Evolutionary conservation across 2,329 filamentous ascomycete genomes (phyloP).

Genomic region (Monosporascus sp.): DNA sequence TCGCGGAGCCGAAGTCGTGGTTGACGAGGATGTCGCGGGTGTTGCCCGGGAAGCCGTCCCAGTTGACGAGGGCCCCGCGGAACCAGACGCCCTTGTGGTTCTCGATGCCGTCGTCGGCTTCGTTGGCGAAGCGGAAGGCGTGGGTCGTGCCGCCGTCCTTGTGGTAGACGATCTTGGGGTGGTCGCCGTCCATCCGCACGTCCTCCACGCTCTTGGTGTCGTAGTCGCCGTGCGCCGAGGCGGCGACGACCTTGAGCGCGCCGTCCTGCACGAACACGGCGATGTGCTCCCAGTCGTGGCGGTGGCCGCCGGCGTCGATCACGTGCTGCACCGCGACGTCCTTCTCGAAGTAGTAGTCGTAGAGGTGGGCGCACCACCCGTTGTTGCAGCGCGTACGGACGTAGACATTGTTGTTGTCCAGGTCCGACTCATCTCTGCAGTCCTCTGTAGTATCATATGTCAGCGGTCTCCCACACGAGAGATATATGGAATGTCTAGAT

Average conservation of each 20-base stretch:
- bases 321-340: conserved; percentile 22
- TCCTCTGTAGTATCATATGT: not conserved
- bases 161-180: conserved; percentile 17
- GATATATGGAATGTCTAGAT: too few relatives aligned
- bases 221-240: conserved; percentile 12
- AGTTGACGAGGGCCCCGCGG: conserved; percentile 3
- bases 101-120: conserved; percentile 12
- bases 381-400: conserved; percentile 34
- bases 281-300: conserved; percentile 23
- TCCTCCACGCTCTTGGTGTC: conserved; percentile 5
- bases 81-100: conserved; percentile 13
- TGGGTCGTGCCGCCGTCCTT: conserved; percentile 14
- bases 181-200: conserved; percentile 8
- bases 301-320: conserved; percentile 24
- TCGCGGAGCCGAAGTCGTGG: conserved; percentile 5
- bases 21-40: conserved; percentile 1
- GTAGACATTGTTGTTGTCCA: conserved; percentile 34
- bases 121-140: conserved; percentile 10
- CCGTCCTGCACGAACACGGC: conserved; percentile 11
- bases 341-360: conserved; percentile 39
- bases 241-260: conserved; percentile 7
- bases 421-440: conserved; percentile 23
- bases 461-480: too few relatives aligned
- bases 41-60: conserved; percentile 2
- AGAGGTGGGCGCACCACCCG: conserved; percentile 35